A percentile compares a stretch with the other conserved stretches of the same genome.
Evolutionary conservation across 257 asterid species (phyloP).

Genomic region (Fraxinus cuspidata): DNA sequence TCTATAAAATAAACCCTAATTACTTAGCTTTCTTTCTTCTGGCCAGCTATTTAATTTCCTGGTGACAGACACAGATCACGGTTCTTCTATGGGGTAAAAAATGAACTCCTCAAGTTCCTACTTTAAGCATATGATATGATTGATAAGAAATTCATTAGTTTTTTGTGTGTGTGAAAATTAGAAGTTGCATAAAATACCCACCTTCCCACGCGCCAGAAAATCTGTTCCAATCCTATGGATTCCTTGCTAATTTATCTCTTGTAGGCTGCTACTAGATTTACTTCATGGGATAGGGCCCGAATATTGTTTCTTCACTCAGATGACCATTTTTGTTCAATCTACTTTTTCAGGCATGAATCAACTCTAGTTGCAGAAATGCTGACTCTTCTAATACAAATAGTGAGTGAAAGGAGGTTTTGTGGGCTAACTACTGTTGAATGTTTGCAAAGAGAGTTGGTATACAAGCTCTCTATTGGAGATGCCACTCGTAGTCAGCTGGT

Average conservation of each 20-base stretch:
- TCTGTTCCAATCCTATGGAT: conserved; percentile 13
- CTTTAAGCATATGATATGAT: not conserved
- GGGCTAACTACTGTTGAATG: conserved; percentile 81
- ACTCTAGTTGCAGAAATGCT: conserved; percentile 83
- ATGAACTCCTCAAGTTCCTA: not conserved
- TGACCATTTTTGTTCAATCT: conserved; percentile 16
- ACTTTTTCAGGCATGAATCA: conserved; percentile 76
- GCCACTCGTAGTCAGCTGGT: conserved; percentile 94
- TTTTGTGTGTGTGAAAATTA: not conserved
- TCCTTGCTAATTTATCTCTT: conserved; percentile 2
- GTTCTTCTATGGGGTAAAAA: not conserved
- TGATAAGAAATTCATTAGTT: not conserved
- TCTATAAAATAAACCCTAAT: not conserved
- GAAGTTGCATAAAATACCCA: not conserved
- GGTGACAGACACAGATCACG: not conserved
- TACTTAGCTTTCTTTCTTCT: not conserved
- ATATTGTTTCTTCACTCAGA: conserved; percentile 1
- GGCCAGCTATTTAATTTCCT: not conserved
- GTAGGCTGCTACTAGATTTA: not conserved
- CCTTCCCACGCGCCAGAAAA: not conserved
- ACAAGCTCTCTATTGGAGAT: conserved; percentile 82
- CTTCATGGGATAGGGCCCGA: conserved; percentile 10
- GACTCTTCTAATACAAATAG: conserved; percentile 78
- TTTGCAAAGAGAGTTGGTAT: conserved; percentile 76
- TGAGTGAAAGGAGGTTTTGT: conserved; percentile 89